Percentiles rank a stretch among this genome's conserved stretches.
Conservation (phyloP, 345 rosid genomes). For the Eucalyptus tenuipes region DNA sequence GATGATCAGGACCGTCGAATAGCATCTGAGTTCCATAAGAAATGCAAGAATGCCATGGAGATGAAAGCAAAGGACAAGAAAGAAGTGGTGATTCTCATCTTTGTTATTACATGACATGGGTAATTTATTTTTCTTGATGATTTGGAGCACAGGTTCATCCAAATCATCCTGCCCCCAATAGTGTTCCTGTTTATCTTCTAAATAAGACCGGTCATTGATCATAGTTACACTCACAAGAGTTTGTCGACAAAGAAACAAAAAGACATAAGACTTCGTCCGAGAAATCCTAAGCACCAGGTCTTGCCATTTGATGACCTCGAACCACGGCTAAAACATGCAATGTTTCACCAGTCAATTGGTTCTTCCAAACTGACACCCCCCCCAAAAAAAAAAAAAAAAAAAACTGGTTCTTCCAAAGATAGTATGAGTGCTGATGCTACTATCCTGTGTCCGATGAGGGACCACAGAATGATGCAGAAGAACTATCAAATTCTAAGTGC, state of each 20-base stretch:
- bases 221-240: not conserved
- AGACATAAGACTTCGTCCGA: not conserved
- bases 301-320: slow-evolving; percentile 19
- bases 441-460: not conserved
- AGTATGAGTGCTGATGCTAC: not conserved
- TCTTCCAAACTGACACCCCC: too few relatives aligned
- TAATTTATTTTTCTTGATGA: not conserved
- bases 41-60: not conserved
- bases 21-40: not conserved
- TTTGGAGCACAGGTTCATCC: not conserved
- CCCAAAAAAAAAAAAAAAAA: too few relatives aligned
- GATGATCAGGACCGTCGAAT: not conserved
- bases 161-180: not conserved
- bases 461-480: not conserved
- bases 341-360: not conserved
- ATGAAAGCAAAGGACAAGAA: not conserved
- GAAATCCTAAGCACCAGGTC: not conserved
- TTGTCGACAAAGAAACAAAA: not conserved
- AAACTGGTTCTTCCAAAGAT: not conserved
- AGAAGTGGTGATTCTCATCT: not conserved
- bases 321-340: slow-evolving; percentile 38
- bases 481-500: not conserved
- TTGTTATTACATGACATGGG: not conserved
- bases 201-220: not conserved
- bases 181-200: not conserved